Evolutionary conservation across 441 rosid genomes (phyloP).

Genomic region (Pelargonium citronellum): DNA sequence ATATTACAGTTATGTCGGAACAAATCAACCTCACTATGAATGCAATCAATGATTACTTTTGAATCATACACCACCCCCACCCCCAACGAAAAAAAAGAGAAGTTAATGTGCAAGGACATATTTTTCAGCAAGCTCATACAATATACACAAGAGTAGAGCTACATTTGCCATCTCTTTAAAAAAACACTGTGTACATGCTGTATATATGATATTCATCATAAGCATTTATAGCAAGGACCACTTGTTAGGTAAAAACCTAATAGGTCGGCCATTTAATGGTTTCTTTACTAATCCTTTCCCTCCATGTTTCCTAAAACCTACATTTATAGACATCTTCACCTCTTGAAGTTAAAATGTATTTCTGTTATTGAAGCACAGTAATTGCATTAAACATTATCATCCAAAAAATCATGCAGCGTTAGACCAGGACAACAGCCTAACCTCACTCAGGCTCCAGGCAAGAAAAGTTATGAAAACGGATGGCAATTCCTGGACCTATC

Average conservation of each 20-base stretch:
- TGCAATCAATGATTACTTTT: neutral
- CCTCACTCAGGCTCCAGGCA: slow-evolving; percentile 74
- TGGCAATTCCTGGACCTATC: slow-evolving; percentile 58
- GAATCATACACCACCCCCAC: neutral
- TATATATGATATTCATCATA: too few relatives aligned
- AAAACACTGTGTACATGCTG: too few relatives aligned
- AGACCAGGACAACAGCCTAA: slow-evolving; percentile 26
- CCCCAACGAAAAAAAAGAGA: too few relatives aligned
- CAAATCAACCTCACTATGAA: neutral
- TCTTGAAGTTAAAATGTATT: neutral
- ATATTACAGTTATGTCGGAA: neutral
- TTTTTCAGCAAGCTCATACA: neutral
- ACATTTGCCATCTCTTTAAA: too few relatives aligned
- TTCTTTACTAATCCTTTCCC: neutral
- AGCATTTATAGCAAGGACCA: neutral
- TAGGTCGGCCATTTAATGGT: neutral
- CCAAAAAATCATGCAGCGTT: neutral
- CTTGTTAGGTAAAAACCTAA: neutral
- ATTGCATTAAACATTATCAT: slow-evolving; percentile 2
- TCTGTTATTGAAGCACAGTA: neutral
- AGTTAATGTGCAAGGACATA: too few relatives aligned
- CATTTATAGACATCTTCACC: neutral
- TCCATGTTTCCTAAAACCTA: neutral
- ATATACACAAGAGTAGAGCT: neutral
- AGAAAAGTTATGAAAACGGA: slow-evolving; percentile 60